Evolutionary conservation across 441 rosid species (phyloP).

Genomic region (Gossypium gossypioides): DNA sequence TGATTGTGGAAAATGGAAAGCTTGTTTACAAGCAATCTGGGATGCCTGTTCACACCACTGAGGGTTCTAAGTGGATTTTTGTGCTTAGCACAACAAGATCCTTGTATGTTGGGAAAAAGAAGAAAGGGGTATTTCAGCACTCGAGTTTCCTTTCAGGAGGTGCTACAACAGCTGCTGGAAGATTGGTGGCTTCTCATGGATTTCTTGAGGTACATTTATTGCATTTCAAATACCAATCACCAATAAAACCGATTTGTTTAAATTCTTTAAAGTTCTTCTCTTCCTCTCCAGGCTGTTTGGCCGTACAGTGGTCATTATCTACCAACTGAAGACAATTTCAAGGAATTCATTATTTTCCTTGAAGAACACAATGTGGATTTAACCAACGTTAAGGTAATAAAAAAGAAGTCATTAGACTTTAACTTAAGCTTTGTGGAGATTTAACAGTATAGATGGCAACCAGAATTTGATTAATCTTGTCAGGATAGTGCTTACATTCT

Average conservation of each 20-base stretch:
- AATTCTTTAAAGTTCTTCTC: neutral
- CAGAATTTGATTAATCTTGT: neutral
- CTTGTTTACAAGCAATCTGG: conserved; percentile 41
- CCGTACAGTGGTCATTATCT: conserved; percentile 69
- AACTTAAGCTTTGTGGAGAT: neutral
- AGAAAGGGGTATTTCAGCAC: conserved; percentile 76
- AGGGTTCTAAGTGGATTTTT: conserved; percentile 64
- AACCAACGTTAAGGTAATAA: conserved; percentile 45
- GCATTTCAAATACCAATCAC: neutral
- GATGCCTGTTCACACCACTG: conserved; percentile 30
- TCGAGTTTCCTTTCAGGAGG: conserved; percentile 82
- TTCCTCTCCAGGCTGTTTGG: conserved; percentile 44
- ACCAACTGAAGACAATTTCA: conserved; percentile 61
- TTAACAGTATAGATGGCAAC: neutral
- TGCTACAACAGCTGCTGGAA: conserved; percentile 75
- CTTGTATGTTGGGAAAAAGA: conserved; percentile 75
- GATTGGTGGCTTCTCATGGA: conserved; percentile 58
- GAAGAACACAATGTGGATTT: conserved; percentile 50
- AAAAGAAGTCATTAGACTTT: neutral
- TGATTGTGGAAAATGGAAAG: conserved; percentile 50
- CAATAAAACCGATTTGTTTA: neutral
- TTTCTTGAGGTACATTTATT: conserved; percentile 42
- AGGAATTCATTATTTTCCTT: conserved; percentile 44
- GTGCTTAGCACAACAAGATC: conserved; percentile 70
- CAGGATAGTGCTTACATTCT: neutral